Evolutionary conservation across 768 basidiomycete genomes (phyloP), one percentile per base, ranked within the genome.

Genomic region (Boletus insuetus): DNA sequence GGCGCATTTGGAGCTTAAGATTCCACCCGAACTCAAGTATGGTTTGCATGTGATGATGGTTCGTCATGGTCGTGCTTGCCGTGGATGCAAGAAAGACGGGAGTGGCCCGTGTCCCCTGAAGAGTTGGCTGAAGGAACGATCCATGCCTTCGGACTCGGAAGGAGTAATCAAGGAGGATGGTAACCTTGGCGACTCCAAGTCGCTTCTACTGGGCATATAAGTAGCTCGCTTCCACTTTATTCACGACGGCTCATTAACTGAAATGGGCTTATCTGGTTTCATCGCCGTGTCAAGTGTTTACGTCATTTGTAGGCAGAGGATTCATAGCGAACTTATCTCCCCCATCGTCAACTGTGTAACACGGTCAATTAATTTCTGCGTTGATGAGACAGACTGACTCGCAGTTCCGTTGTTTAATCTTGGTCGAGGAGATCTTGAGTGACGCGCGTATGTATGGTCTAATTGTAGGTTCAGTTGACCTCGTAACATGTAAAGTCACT

Each of bases 21-120:
- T 86, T 19, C 82, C 83, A 3, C 69, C 70, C 4, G 75, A 79
- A 47, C 71, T 85, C 5, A 84, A 85, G 63, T 81, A 81, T 55
- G 80, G 77, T 0, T 63, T 85, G 20, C 84, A 86, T 62, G 78
- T 82, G 3, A 67, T 83, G 58, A 81, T 85, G 80, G 75, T 85
- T 26, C 73, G 71, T 22, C 84, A 85, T 59, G 83, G 84, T 4
- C 67, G 82, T 34, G 55, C 65, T 3, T 85, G 84, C 57, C 76
- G 74, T 51, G 82, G 82, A 1, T 86, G 84, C 64, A 83, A 73
- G 58, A 74, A 60, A 61, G 70, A 57, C 37, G 71, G 60, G 63
- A 67, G 54, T 37, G 70, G 68, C 3, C 7, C 58, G 0, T 76
- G 75, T 55, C 66, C 69, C n/a, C 51, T 76, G 53, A 77, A 74